phyloP scores from a whole-genome alignment of 2,329 filamentous ascomycete species.

The Trichoderma citrinoviride region DNA sequence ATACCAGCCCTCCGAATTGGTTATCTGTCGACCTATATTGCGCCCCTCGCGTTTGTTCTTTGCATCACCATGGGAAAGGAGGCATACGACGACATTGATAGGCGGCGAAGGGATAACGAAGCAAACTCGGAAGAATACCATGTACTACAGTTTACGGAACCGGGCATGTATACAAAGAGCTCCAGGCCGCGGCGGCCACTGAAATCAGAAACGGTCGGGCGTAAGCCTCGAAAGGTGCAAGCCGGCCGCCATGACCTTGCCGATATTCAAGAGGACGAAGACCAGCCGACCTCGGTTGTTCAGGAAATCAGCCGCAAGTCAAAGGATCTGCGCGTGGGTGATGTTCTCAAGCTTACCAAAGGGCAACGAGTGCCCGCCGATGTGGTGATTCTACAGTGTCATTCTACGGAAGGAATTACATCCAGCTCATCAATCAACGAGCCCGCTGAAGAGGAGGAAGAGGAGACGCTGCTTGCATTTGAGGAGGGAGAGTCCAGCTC shows the following conservation, averaged over 20 bases:
- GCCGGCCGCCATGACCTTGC: slow-evolving; percentile 45
- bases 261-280: slow-evolving; percentile 60
- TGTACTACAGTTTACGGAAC: slow-evolving; percentile 68
- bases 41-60: slow-evolving; percentile 87
- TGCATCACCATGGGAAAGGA: slow-evolving; percentile 93
- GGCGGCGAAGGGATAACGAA: slow-evolving; percentile 83
- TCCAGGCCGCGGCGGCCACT: slow-evolving; percentile 40
- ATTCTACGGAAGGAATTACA: slow-evolving; percentile 52
- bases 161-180: slow-evolving; percentile 40
- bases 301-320: slow-evolving; percentile 76
- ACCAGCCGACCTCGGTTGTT: slow-evolving; percentile 49
- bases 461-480: slow-evolving; percentile 44
- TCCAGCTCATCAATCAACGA: slow-evolving; percentile 33
- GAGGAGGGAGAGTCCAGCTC: slow-evolving; percentile 36
- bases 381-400: slow-evolving; percentile 86
- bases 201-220: slow-evolving; percentile 43
- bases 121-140: slow-evolving; percentile 90
- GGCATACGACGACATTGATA: slow-evolving; percentile 86
- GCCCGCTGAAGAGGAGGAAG: slow-evolving; percentile 36
- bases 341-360: slow-evolving; percentile 89
- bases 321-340: slow-evolving; percentile 85
- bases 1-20: slow-evolving; percentile 88
- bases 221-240: slow-evolving; percentile 33
- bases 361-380: slow-evolving; percentile 93
- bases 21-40: slow-evolving; percentile 92